Evolutionary conservation across 2,329 filamentous ascomycete genomes (phyloP), one percentile per base, ranked within the genome.

Genomic region (Exophiala phaeomuriformis): DNA sequence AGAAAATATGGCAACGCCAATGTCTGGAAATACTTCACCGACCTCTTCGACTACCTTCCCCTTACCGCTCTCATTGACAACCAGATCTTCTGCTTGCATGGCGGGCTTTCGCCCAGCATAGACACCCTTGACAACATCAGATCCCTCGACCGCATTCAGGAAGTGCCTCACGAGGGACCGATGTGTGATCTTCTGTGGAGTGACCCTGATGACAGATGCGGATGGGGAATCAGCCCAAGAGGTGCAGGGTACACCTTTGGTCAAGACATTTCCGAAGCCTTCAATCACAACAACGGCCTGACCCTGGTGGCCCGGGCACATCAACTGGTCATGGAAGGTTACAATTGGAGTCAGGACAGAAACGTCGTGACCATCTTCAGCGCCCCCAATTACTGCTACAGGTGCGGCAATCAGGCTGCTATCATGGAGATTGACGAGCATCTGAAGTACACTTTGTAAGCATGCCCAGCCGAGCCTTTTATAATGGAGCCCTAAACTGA

Each of bases 371-470:
- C 93, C 36, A 97, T 98, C 67, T 98, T 98, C 77, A 79, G 67
- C 83, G 87, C 87, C 50, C 87, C 87, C 60, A 91, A 91, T 72
- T 98, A 98, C 79, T 98, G 91, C 77, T 97, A 98, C 79, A 83
- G 93, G 71, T 98, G 93, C 69, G 93, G 93, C 68, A 98, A 98
- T 74, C 93, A 97, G 74, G 93, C 93, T 53, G 93, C 93, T n/a
- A 97, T 98, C 71, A 98, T 98, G 93, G 93, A 97, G 75, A 98
- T 98, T 72, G 93, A 97, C 63, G 93, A 98, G 75, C 90, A 97
- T 72, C 77, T 98, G 69, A 97, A 98, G 78, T 98, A 97, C 75
- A 97, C 93, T 67, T 97, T 98, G 91, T 96, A 81, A 73, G 90
- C 84, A 32, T 28, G 7, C 58, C 66, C 72, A 71, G 27, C 45